Evolutionary conservation across 345 rosid species (phyloP), one percentile per base, ranked within the genome.

Genomic region (Gossypium raimondii): DNA sequence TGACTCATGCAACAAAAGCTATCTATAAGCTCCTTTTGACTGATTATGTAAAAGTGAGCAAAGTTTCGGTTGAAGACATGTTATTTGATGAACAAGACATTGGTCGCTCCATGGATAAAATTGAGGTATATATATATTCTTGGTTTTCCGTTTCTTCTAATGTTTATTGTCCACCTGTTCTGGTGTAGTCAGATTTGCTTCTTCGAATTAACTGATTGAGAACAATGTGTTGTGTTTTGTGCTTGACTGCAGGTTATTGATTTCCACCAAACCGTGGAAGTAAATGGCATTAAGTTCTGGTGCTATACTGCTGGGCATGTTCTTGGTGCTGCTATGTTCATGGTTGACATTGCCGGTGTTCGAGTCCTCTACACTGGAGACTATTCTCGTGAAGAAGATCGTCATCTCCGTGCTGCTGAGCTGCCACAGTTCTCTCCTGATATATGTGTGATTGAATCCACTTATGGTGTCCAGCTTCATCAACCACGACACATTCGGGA

Each of bases 261-360:
- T 79, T 94, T 92, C 80, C 97, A 92, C 80, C 97, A 94, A 85
- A 92, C 97, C 0, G 85, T 89, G 77, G 98, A 94, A 76, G 93
- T 92, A 55, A 91, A 92, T 38, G 95, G 97, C 69, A 92, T 94
- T 75, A 86, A 88, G 81, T 92, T 94, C 80, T 94, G 97, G 98
- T 94, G 98, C 78, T 94, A 94, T 77, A 89, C 98, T 24, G 98
- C 98, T 75, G 98, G 98, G 66, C 97, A 94, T 77, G 97, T 94
- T 60, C 97, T 94, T 71, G 98, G 98, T 72, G 98, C 98, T 81
- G 97, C 97, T 57, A 94, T 92, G 98, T 94, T 94, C 76, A 94
- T 94, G 97, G 98, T 92, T 34, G 97, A 94, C 76, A 85, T 94
- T 76, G 97, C 98, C 7, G 89, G 97, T 78, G 97, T 94, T 22